phyloP scores from a whole-genome alignment of 2,329 filamentous ascomycete genomes.

The Mariannaea sp. region DNA sequence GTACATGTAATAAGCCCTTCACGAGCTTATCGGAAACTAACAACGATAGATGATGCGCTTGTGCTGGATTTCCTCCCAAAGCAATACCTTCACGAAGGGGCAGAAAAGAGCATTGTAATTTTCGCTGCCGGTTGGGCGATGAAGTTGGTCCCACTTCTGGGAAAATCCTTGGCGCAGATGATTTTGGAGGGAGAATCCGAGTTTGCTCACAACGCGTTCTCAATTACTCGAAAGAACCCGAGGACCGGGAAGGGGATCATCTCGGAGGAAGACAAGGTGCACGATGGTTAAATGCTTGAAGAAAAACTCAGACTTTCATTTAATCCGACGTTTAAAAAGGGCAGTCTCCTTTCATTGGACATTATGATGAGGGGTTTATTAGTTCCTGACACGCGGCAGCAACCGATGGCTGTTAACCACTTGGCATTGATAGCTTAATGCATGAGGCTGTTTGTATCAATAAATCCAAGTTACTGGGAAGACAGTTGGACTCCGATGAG shows the following conservation, averaged over 20 bases:
- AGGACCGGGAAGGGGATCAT: constrained; percentile 19
- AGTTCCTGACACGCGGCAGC: no score
- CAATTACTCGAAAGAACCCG: constrained; percentile 13
- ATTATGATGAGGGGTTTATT: no score
- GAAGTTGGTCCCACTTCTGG: constrained; percentile 27
- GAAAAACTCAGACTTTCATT: no score
- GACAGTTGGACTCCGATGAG: no score
- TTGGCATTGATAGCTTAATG: no score
- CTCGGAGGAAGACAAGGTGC: constrained; percentile 2
- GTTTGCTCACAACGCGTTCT: constrained; percentile 17
- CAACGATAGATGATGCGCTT: constrained; percentile 21
- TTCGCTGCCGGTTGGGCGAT: constrained; percentile 28
- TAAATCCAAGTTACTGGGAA: no score
- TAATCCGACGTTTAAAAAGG: neutral
- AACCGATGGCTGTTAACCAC: no score
- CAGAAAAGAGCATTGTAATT: constrained; percentile 18
- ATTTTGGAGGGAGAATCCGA: constrained; percentile 14
- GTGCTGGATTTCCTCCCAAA: constrained; percentile 27
- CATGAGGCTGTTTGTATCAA: no score
- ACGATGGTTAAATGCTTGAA: neutral
- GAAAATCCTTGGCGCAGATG: constrained; percentile 24
- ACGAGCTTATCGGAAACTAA: constrained; percentile 1
- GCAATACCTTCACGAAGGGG: constrained; percentile 12
- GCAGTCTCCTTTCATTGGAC: no score
- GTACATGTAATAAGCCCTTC: neutral